Base-by-base conservation (phyloP, 2,329 filamentous ascomycete genomes). In the Calonectria fujianensis region DNA sequence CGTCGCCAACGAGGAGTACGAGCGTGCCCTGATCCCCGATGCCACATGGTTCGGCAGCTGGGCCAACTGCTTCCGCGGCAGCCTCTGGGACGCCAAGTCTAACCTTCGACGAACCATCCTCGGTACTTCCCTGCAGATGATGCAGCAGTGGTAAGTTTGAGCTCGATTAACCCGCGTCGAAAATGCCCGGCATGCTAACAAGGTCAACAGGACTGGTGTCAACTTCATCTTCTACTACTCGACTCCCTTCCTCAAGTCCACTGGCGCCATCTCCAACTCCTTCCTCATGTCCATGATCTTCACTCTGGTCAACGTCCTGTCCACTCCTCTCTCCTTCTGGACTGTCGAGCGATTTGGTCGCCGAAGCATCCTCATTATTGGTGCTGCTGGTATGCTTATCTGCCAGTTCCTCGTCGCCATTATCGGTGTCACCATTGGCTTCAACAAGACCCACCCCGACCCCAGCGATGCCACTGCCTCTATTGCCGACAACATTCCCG, bases 211-310 rank as follows among this genome's bases (percentile, higher is more conserved):
- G 72, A 74, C 94, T 32, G 95, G 95, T 89, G 94, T 98, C 87
- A 98, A 98, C 90, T 97, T 96, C 87, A 95, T 97, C 89, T 97
- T 96, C 89, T 94, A 95, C 88, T 95, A 93, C 88, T 95, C 94
- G 45, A 96, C 94, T 41, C 92, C 94, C 74, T 97, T 98, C 92
- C 94, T 98, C 87, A 86, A 94, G 86, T 92, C 93, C 31, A 93
- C 94, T 37, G 93, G 93, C 79, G 94, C 94, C 80, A 95, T 97
- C 81, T 79, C 83, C 75, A 93, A 98, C 89, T 89, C 91, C 54
- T 98, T 98, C 91, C 85, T 97, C 80, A 96, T 97, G 83, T 94
- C 93, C 73, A 89, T 98, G 83, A 91, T 98, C 87, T 96, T 95
- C 85, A 97, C 94, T 76, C 90, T 97, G 69, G 94, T 98, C 88